These are phyloP conservation scores for Vaccinium vitisidaea DNA, from an alignment of 148 eudicot genomes.

Conservation along the genomic window DNA sequence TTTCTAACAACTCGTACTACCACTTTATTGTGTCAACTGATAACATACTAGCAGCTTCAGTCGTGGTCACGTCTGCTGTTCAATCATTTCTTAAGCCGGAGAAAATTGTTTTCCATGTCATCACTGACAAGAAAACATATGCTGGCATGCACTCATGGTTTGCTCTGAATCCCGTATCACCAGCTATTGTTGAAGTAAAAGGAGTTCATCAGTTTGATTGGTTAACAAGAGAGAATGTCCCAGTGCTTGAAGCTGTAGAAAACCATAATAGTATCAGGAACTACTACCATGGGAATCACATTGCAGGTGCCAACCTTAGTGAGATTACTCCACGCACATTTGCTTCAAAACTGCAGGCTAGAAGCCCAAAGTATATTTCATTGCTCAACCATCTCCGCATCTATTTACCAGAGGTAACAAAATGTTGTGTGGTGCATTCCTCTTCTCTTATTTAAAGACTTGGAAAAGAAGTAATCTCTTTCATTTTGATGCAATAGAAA, in stretches of 20 bases:
- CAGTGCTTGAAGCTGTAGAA: constrained; percentile 98
- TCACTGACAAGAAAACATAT: constrained; percentile 98
- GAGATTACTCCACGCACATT: constrained; percentile 82
- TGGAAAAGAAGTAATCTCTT: neutral
- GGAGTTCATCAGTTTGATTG: constrained; percentile 99
- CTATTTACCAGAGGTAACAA: constrained; percentile 92
- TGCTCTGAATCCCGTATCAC: constrained; percentile 76
- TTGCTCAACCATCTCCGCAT: constrained; percentile 96
- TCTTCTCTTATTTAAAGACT: constrained; percentile 1
- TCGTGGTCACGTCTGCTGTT: constrained; percentile 85
- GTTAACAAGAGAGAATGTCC: constrained; percentile 96
- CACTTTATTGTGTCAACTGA: constrained; percentile 90
- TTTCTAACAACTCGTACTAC: constrained; percentile 79
- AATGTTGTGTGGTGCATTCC: constrained; percentile 12
- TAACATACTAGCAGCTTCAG: constrained; percentile 95
- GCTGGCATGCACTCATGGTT: constrained; percentile 99
- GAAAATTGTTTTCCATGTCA: constrained; percentile 89
- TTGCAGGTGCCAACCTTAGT: constrained; percentile 84
- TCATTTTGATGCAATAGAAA: neutral
- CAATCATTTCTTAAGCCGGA: constrained; percentile 71
- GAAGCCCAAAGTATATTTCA: constrained; percentile 98
- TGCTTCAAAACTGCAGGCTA: constrained; percentile 92
- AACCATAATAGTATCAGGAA: constrained; percentile 72
- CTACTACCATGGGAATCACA: constrained; percentile 94
- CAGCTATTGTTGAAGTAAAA: constrained; percentile 92